Base-by-base conservation (phyloP, 345 rosid species). In the Salix caprea region DNA sequence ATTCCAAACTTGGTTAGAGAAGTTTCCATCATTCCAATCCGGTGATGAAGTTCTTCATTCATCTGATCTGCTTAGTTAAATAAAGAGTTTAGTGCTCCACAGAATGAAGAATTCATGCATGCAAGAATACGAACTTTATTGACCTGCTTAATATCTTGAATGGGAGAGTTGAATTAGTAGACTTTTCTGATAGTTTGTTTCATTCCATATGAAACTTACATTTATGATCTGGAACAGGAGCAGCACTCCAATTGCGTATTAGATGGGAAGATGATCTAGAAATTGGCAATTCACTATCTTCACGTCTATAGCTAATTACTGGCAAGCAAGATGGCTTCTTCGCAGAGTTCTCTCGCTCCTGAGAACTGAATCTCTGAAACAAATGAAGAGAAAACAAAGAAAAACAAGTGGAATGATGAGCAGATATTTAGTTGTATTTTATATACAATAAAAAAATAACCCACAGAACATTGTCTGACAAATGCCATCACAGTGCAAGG, bases 1-100 rank as follows among this genome's bases (percentile, higher is more conserved):
- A 89, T 92, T 54, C 91, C 90, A 77, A 88, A 83, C 87, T 90
- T 92, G 84, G 79, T 96, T 64, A 92, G 69, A 69, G 95, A 91
- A 81, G 93, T 88, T 82, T 92, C 98, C 78, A 90, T 85, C 86
- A 88, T 78, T 67, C 90, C 91, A 74, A 90, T 80, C 82, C 88
- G 85, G 61, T 78, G 92, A 83, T 90, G 92, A 74, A 92, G 89
- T 77, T 91, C 98, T 83, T 92, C 94, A 76, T 81, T 80, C 13
- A 80, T 69, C 82, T 86, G 96, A 85, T 88, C 94, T 94, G 88
- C 74, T 72, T 60, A 82, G 71, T 56, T 69, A 76, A 72, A 73
- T 18, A n/a, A 73, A 78, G 79, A 37, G 15, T 44, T 70, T 8
- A 66, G 34, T 64, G 69, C 60, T 64, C 71, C 44, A 78, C 19